Evolutionary conservation across 2,329 filamentous ascomycete genomes (phyloP), one percentile per base, ranked within the genome.

Genomic region (Botryotinia narcissicola): DNA sequence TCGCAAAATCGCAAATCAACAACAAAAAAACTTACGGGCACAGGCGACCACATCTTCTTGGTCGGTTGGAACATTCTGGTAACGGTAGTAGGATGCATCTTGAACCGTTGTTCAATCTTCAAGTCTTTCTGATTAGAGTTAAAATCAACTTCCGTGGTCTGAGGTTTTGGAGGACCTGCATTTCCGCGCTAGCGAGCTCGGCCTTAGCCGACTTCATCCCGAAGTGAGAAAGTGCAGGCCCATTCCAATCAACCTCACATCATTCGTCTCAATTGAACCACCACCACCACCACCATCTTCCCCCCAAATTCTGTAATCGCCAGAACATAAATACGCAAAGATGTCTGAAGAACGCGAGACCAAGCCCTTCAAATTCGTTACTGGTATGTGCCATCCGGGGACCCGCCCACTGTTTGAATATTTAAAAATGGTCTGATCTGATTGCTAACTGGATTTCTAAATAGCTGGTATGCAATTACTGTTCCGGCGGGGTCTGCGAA

Each of bases 311-410:
- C 37, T 72, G 40, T 78, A 80, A 78, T 78, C 77, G 78, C 81
- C 72, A 73, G 61, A 74, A 75, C 54, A 66, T 10, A 74, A 70
- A 83, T 83, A 82, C 51, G 85, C 85, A 89, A 95, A 86, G 81
- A 99, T 99, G 95, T 92, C 94, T 84, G 93, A 97, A 86, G 93
- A 96, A 86, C 88, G 90, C 83, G 93, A 97, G 85, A 98, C 95
- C 87, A 99, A 98, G 91, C 97, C 97, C 86, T 99, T 99, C 92
- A 99, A 99, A 93, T 98, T 98, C 87, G 96, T 98, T 83, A 98
- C 95, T 87, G 95, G 95, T 97, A 90, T 85, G 93, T 75, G 78
- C 76, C 75, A 74, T 35, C 37, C 37, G 37, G 73, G 8, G 70
- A n/a, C 40, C 51, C 51, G 42, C 46, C 73, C 70, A 74, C 75